Conservation (phyloP, 768 basidiomycete genomes). For the Phaeolepiota aurea region DNA sequence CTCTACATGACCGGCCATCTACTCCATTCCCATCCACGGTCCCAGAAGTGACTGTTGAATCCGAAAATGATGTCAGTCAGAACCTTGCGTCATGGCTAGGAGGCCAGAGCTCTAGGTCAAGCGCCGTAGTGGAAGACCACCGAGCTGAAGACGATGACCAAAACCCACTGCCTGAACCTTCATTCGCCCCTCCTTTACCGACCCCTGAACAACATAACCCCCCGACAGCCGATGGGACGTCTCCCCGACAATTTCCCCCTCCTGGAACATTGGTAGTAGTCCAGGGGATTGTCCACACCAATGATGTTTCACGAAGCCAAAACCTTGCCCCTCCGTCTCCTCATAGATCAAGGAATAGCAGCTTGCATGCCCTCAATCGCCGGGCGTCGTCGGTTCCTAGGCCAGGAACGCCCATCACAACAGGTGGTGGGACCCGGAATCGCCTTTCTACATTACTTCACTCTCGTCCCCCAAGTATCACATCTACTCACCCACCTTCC, state of each 20-base stretch:
- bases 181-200: conserved; percentile 6
- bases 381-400: conserved; percentile 7
- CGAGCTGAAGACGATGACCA: conserved; percentile 3
- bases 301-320: conserved; percentile 42
- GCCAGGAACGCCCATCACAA: conserved; percentile 2
- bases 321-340: conserved; percentile 5
- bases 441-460: conserved; percentile 26
- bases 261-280: conserved; percentile 78
- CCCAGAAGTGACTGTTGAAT: neutral
- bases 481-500: neutral
- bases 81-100: conserved; percentile 3
- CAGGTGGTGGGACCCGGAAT: conserved; percentile 15
- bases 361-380: conserved; percentile 15
- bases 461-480: conserved; percentile 21
- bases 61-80: conserved; percentile 1
- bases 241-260: conserved; percentile 52
- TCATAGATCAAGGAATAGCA: conserved; percentile 13
- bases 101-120: neutral
- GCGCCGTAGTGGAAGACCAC: neutral
- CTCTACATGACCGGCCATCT: conserved; percentile 4
- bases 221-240: neutral
- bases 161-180: conserved; percentile 7
- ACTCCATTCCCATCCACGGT: neutral
- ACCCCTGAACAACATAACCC: conserved; percentile 7
- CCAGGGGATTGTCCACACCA: conserved; percentile 76